Evolutionary conservation across 2,329 filamentous ascomycete species (phyloP), one percentile per base, ranked within the genome.

Genomic region (Phialemonium atrogriseum): DNA sequence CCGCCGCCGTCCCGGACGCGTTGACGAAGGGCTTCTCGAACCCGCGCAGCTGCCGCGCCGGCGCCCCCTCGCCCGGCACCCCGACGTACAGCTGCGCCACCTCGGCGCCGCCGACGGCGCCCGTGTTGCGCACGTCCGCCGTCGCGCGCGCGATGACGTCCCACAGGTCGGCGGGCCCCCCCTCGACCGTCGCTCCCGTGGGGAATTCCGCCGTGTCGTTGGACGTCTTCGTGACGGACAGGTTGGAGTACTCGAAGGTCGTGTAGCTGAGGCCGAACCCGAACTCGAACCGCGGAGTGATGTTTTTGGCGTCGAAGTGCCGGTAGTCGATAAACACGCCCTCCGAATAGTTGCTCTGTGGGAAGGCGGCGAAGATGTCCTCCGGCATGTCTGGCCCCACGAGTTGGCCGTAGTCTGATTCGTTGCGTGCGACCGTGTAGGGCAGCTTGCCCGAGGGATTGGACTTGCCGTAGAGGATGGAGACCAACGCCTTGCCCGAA

Each of bases 41-140:
- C 6, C 79, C 77, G 7, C 78, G 62, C n/a, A 84, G 59, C 49
- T 82, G 76, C 24, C 66, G 58, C 1, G 64, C 53, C 0, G 79
- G 79, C 6, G 47, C 52, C 4, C 47, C 53, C 3, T 37, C 39
- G 0, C 38, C 49, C 3, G 66, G 66, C 13, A 66, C 60, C 3
- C 56, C 57, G 10, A 70, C 43, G 33, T 71, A 72, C 5, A 72
- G 48, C 50, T 52, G 68, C 12, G 58, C 58, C 7, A 67, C 60
- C 47, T 71, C 67, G 11, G 60, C 58, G 5, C 65, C 67, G 6
- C 50, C 52, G 1, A 57, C 46, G 3, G 31, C 20, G 1, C 67
- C 68, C 2, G 52, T 58, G 40, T 73, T 73, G 7, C 39, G 34
- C 4, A 72, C 45, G 1, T 54, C 46, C 1, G 55, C 60, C 8